phyloP scores from a whole-genome alignment of 441 rosid species.

The Arabidopsis lyrata region DNA sequence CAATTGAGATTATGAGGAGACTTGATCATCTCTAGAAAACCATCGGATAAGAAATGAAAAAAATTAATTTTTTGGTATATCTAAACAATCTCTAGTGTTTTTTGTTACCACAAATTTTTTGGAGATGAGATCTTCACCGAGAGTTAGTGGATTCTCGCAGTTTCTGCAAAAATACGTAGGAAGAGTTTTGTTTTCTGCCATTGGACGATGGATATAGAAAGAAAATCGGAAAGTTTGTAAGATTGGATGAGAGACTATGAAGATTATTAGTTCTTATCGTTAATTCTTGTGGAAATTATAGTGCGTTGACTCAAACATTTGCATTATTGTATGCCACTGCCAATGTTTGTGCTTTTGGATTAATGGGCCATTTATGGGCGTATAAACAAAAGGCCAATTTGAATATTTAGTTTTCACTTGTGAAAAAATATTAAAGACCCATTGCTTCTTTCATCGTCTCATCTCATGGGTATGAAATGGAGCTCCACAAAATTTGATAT shows the following conservation, averaged over 20 bases:
- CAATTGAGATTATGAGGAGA: background rate
- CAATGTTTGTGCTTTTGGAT: background rate
- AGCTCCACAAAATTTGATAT: background rate
- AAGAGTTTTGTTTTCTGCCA: conserved; percentile 51
- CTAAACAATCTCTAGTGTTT: background rate
- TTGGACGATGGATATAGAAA: conserved; percentile 25
- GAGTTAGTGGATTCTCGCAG: conserved; percentile 64
- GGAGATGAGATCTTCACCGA: conserved; percentile 58
- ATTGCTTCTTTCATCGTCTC: conserved; percentile 5
- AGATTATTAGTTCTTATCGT: conserved; percentile 29
- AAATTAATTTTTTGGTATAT: background rate
- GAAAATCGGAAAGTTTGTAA: background rate
- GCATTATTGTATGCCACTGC: conserved; percentile 6
- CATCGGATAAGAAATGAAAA: background rate
- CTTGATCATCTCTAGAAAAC: background rate
- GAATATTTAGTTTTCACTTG: background rate
- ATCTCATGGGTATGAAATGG: background rate
- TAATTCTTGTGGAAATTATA: background rate
- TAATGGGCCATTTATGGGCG: conserved; percentile 1
- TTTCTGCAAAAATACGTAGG: conserved; percentile 64
- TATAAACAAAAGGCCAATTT: background rate
- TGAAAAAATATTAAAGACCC: background rate
- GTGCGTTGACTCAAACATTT: conserved; percentile 18
- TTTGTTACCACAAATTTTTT: conserved; percentile 48
- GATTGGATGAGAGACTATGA: conserved; percentile 9